Evolutionary conservation across 306 rosid genomes (phyloP), one percentile per base, ranked within the genome.

Genomic region (Castanea crenata): DNA sequence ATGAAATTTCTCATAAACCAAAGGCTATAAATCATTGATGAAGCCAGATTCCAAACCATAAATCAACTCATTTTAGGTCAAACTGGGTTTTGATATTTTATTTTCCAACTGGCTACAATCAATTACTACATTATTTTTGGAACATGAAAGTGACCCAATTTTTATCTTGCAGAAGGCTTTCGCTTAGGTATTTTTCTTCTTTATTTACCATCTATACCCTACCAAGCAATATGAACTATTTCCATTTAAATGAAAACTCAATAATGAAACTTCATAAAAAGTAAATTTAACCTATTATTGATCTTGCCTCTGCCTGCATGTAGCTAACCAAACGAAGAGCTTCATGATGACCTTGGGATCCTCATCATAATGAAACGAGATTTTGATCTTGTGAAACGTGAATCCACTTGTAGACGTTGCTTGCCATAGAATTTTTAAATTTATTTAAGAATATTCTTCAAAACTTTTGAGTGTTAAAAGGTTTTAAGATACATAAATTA

Each of bases 351-450:
- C 54, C 54, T 49, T 38, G 61, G 20, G 74, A 79, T 72, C 69
- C 71, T 79, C 58, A 69, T 86, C 80, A 74, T 77, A 68, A 77
- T 80, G 70, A 80, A 38, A 29, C 74, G 79, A 82, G 72, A 86
- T 82, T 73, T 55, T 76, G 79, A 44, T 65, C 21, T 70, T 69
- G 44, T 58, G 75, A 79, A 75, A 76, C 74, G 80, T 86, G 86
- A 76, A 8, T 76, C 56, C 27, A 5, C 72, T 25, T 71, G 4
- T 74, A 51, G 46, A 41, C 46, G 12, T 78, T 76, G 76, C 49
- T 25, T 75, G 81, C 29, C 72, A 74, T 69, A 74, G 16, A 74
- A 78, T 74, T 77, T 23, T 73, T 27, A 78, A 46, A n/a, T 38
- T 25, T 18, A 38, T 35, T 4, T 72, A 5, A 59, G 29, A 57